Base-by-base conservation (phyloP, 192 early-diverging fungal species). In the Phycomyces nitens region DNA sequence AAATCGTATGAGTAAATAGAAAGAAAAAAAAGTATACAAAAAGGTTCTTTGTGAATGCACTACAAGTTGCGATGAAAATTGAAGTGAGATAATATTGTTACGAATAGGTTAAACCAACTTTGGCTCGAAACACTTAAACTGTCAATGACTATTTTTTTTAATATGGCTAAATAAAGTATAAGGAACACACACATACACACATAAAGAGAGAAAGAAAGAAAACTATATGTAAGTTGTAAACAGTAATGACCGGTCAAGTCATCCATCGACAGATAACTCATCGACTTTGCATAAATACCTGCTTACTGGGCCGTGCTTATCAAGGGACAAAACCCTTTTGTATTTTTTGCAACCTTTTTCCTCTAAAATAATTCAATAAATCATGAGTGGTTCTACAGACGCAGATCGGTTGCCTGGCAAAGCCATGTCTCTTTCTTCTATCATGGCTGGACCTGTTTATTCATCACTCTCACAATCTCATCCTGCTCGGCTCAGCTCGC, bases 361-460 rank as follows among this genome's bases (percentile, higher is more conserved):
- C 10, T 50, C 49, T 5, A 20, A 22, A 20, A 50, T 9, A 20
- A 20, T 4, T 20, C 21, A 50, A 14, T 47, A 47, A 42, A 47
- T 47, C 4, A 47, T 47, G 44, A 47, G 12, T 47, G 15, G 18
- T 18, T 54, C 53, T 11, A 26, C 21, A 26, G 1, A 14, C 20
- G 47, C 22, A n/a, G 40, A 47, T 26, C 18, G 18, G 43, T 10
- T 2, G 49, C 39, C 51, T 29, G 53, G 49, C 29, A 69, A 69
- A 51, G 43, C 54, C 21, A 69, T 69, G 68, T 62, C 68, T 23
- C 39, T 69, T 41, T 62, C 68, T 27, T 69, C 53, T 22, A 63
- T 69, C 29, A 69, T 69, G 59, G 53, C 60, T 20, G 41, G 23
- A 34, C 64, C 68, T 23, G 56, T 57, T 12, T 62, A 62, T 26